phyloP scores from a whole-genome alignment of 2,329 filamentous ascomycete species.

The Cadophora sp. region DNA sequence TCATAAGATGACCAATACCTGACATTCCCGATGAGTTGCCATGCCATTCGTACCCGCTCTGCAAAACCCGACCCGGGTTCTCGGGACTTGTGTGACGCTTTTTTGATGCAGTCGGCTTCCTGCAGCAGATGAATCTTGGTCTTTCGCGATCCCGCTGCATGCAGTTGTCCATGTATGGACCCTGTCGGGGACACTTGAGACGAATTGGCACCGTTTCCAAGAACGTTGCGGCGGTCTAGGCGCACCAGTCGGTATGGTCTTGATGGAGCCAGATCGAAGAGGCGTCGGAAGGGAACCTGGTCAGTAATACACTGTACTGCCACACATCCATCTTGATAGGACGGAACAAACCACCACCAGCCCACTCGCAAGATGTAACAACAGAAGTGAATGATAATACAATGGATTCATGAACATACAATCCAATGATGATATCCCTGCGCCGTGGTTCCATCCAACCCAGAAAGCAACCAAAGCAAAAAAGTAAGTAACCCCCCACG shows the following conservation, averaged over 20 bases:
- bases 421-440: slow-evolving; percentile 11
- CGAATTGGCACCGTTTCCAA: not conserved
- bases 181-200: not conserved
- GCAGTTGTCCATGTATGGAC: slow-evolving; percentile 3
- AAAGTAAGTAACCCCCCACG: slow-evolving; percentile 6
- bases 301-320: slow-evolving; percentile 36
- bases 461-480: not conserved
- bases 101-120: slow-evolving; percentile 19
- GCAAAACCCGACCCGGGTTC: slow-evolving; percentile 3
- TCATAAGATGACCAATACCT: slow-evolving; percentile 7
- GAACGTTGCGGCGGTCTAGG: not conserved
- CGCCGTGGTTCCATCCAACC: not conserved
- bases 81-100: slow-evolving; percentile 18
- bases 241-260: slow-evolving; percentile 11
- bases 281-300: slow-evolving; percentile 31
- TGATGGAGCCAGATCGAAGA: slow-evolving; percentile 8
- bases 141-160: slow-evolving; percentile 4
- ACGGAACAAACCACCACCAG: not conserved
- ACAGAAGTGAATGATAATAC: slow-evolving; percentile 15
- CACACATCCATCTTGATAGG: slow-evolving; percentile 30
- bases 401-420: slow-evolving; percentile 20
- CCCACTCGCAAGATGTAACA: slow-evolving; percentile 5
- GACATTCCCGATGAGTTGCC: not conserved
- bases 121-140: slow-evolving; percentile 17
- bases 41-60: not conserved